Conservation (phyloP, 139 green algal genomes). For the Tetradesmus obliquus region DNA sequence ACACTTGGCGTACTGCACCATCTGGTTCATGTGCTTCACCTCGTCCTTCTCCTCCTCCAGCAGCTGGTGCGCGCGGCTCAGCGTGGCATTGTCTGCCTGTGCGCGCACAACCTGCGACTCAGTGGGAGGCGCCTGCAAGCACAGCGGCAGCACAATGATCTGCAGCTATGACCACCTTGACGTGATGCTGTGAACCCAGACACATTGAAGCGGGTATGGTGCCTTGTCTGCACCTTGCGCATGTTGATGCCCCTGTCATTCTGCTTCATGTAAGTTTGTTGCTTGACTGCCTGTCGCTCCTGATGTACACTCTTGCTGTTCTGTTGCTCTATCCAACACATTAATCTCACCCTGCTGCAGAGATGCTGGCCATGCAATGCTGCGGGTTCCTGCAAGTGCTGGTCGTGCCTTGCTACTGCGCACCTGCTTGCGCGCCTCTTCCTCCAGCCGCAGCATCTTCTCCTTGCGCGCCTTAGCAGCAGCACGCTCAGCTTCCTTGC, state of each 20-base stretch:
- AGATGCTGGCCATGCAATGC: not conserved
- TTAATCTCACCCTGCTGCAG: not conserved
- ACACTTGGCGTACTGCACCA: conserved; percentile 92
- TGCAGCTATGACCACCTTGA: too few species aligned
- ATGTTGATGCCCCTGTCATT: too few species aligned
- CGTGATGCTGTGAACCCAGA: not conserved
- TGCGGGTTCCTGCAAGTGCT: not conserved
- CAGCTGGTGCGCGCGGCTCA: conserved; percentile 60
- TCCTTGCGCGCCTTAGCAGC: conserved; percentile 75
- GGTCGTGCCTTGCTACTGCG: not conserved
- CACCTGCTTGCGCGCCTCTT: conserved; percentile 71
- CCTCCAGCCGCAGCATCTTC: conserved; percentile 79
- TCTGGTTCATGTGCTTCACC: conserved; percentile 94
- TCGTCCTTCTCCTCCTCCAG: conserved; percentile 85
- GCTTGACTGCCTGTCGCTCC: too few species aligned
- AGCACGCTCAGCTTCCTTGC: conserved; percentile 13
- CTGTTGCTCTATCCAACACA: too few species aligned
- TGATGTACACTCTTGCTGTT: too few species aligned
- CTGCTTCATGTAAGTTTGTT: too few species aligned
- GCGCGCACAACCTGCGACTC: conserved; percentile 73
- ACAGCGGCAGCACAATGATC: not conserved
- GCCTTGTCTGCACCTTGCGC: too few species aligned
- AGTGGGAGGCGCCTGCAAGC: conserved; percentile 56
- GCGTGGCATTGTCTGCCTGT: conserved; percentile 58
- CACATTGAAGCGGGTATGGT: too few species aligned